Percentiles rank a stretch among this genome's conserved stretches.
These are phyloP conservation scores for Yamadazyma diospyri DNA, from an alignment of 1,139 yeast genomes.

Conservation along the genomic window DNA sequence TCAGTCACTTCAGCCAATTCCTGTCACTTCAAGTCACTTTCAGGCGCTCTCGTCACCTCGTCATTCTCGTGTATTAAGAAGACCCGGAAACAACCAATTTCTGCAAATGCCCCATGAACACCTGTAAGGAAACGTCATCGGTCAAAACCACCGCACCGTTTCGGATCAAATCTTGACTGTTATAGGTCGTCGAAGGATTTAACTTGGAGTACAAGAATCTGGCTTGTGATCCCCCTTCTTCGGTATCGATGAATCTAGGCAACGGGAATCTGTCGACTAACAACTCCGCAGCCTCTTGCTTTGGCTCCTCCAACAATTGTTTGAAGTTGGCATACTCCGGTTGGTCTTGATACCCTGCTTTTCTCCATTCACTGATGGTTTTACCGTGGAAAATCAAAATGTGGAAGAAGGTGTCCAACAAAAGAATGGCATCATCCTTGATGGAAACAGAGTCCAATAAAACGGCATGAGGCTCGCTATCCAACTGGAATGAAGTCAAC, in stretches of 20 bases:
- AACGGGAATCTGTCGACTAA: slow-evolving; percentile 93
- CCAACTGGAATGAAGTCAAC: slow-evolving; percentile 79
- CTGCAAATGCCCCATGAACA: slow-evolving; percentile 86
- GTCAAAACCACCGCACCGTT: slow-evolving; percentile 83
- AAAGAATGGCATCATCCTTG: slow-evolving; percentile 80
- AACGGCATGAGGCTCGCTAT: slow-evolving; percentile 85
- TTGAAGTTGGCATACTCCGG: slow-evolving; percentile 88
- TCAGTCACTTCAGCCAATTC: too few relatives aligned
- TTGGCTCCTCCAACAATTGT: slow-evolving; percentile 82
- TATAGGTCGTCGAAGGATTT: slow-evolving; percentile 87
- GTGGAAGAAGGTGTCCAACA: slow-evolving; percentile 94
- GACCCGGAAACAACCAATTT: slow-evolving; percentile 68
- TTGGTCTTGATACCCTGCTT: slow-evolving; percentile 89
- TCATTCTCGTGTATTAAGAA: slow-evolving; percentile 16
- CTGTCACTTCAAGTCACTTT: too few relatives aligned
- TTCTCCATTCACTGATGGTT: slow-evolving; percentile 94
- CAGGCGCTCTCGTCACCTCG: too few relatives aligned
- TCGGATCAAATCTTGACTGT: slow-evolving; percentile 50
- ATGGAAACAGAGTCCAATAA: slow-evolving; percentile 89
- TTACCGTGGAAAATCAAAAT: slow-evolving; percentile 94
- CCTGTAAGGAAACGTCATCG: slow-evolving; percentile 90
- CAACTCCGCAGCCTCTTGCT: slow-evolving; percentile 87
- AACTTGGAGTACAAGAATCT: slow-evolving; percentile 91
- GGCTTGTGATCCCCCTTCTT: slow-evolving; percentile 82
- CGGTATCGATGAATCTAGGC: slow-evolving; percentile 93